A percentile compares a stretch with the other conserved stretches of the same genome.
These are phyloP conservation scores for Solioccasus polychromus DNA, from an alignment of 768 basidiomycete species.

Conservation along the genomic window DNA sequence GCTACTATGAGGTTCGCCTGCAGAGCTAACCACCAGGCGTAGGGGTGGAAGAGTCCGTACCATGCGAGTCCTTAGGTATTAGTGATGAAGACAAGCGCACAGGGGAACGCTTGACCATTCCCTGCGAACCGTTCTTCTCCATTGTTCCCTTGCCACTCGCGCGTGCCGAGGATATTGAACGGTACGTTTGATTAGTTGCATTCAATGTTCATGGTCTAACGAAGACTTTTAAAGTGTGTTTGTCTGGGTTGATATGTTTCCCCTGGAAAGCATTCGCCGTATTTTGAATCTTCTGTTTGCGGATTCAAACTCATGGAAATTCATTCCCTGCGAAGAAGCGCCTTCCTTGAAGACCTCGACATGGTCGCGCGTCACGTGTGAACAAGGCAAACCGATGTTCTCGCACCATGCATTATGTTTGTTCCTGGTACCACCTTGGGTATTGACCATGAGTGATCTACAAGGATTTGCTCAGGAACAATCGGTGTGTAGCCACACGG, in stretches of 20 bases:
- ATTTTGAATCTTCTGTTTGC: conserved; percentile 34
- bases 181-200: conserved; percentile 31
- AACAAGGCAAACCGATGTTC: conserved; percentile 11
- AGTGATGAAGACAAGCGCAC: conserved; percentile 39
- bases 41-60: conserved; percentile 42
- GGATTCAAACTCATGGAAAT: conserved; percentile 28
- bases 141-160: conserved; percentile 34
- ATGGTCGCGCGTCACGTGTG: conserved; percentile 24
- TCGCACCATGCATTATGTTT: conserved; percentile 24
- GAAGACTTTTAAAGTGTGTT: conserved; percentile 36
- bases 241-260: conserved; percentile 50
- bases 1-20: neutral
- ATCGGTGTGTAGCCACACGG: conserved; percentile 13
- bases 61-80: conserved; percentile 32
- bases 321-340: conserved; percentile 23
- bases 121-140: conserved; percentile 39
- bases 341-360: conserved; percentile 23
- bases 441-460: conserved; percentile 32
- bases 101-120: conserved; percentile 43
- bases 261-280: conserved; percentile 49
- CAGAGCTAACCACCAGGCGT: conserved; percentile 6
- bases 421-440: conserved; percentile 41
- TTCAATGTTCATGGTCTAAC: conserved; percentile 1
- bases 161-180: conserved; percentile 40
- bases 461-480: conserved; percentile 30